Conservation (phyloP, 2,329 filamentous ascomycete species). For the Ceratocystis huliohia region DNA sequence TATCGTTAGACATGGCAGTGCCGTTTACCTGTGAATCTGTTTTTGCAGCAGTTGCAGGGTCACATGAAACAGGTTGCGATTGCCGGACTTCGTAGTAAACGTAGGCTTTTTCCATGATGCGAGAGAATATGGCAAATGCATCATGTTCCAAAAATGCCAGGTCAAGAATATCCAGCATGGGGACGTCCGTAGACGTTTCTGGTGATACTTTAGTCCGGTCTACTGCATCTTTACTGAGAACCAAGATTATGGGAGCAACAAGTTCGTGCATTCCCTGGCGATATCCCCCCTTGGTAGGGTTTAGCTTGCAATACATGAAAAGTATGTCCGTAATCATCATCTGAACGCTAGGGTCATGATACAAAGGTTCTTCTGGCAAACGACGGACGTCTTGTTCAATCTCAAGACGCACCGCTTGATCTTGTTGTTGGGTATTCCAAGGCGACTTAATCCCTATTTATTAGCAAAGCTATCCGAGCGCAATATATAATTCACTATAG, state of each 20-base stretch:
- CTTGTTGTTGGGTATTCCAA: slow-evolving; percentile 74
- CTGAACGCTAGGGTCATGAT: slow-evolving; percentile 68
- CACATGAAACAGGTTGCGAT: not conserved
- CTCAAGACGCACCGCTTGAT: slow-evolving; percentile 73
- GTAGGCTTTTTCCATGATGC: slow-evolving; percentile 78
- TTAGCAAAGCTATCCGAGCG: not conserved
- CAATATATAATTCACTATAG: not conserved
- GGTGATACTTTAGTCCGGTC: slow-evolving; percentile 24
- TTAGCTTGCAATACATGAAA: slow-evolving; percentile 89
- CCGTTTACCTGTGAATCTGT: slow-evolving; percentile 23
- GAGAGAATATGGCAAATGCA: slow-evolving; percentile 71
- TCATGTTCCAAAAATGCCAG: slow-evolving; percentile 73
- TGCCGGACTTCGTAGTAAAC: slow-evolving; percentile 63
- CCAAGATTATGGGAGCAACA: slow-evolving; percentile 76
- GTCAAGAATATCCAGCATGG: slow-evolving; percentile 57
- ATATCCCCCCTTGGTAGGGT: slow-evolving; percentile 75
- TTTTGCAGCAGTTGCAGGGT: slow-evolving; percentile 23
- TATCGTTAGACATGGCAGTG: slow-evolving; percentile 21
- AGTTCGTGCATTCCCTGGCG: slow-evolving; percentile 99
- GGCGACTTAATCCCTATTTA: slow-evolving; percentile 50
- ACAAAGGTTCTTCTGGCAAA: slow-evolving; percentile 84
- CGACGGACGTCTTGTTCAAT: slow-evolving; percentile 91
- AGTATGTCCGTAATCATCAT: slow-evolving; percentile 73
- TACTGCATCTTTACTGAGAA: slow-evolving; percentile 63
- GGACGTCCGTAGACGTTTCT: slow-evolving; percentile 23